Percentiles rank a stretch among this genome's conserved stretches.
Conservation (phyloP, 768 basidiomycete genomes). For the Psilocybe cubensis region DNA sequence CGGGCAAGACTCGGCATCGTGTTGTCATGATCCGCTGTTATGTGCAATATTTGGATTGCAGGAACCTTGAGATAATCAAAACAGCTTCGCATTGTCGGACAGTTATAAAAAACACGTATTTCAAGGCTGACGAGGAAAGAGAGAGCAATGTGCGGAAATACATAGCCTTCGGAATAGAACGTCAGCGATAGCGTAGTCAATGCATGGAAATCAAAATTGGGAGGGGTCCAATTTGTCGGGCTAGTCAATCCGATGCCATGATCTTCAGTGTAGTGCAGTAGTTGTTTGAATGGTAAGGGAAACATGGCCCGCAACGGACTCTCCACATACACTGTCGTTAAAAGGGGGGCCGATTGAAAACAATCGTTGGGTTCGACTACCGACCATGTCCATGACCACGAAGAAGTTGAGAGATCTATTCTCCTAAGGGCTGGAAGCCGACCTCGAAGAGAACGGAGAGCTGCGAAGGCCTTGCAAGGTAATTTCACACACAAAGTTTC, state of each 20-base stretch:
- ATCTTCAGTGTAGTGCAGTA: constrained; percentile 24
- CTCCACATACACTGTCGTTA: constrained; percentile 20
- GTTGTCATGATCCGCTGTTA: constrained; percentile 13
- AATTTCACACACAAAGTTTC: constrained; percentile 16
- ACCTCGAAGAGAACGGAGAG: constrained; percentile 23
- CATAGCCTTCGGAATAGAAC: constrained; percentile 15
- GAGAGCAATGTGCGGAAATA: constrained; percentile 21
- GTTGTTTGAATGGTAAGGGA: constrained; percentile 22
- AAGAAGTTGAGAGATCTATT: constrained; percentile 15
- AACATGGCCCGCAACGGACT: constrained; percentile 17
- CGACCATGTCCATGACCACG: not conserved
- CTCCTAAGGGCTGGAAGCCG: constrained; percentile 20
- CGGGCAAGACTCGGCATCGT: constrained; percentile 17
- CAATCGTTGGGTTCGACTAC: constrained; percentile 13
- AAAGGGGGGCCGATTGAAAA: constrained; percentile 24
- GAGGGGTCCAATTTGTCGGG: constrained; percentile 14
- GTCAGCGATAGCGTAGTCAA: constrained; percentile 21
- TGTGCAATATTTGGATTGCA: constrained; percentile 21
- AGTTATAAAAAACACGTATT: constrained; percentile 19
- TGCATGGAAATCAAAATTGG: constrained; percentile 14
- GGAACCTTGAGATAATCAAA: constrained; percentile 25
- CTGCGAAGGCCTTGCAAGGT: constrained; percentile 13
- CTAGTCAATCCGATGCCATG: not conserved
- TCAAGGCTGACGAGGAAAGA: constrained; percentile 19
- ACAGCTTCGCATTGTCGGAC: constrained; percentile 8